Base-by-base conservation (phyloP, 192 early-diverging fungal genomes). In the Coemansia erecta region DNA sequence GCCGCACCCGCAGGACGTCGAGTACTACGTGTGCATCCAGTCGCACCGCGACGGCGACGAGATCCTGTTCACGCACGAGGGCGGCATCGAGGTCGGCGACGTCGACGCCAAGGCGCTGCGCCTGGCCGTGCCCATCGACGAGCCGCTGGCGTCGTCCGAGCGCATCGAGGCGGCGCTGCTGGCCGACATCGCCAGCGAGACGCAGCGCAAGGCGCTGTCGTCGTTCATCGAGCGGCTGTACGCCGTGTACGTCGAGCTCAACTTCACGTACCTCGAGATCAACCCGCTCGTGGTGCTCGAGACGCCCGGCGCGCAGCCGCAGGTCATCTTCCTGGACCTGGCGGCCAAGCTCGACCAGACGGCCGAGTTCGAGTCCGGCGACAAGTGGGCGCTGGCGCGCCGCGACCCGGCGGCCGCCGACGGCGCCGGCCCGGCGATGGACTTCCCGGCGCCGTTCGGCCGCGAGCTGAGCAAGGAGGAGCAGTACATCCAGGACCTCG, bases 231-330 rank as follows among this genome's bases (percentile, higher is more conserved):
- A 86, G 58, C 90, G 92, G 51, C 86, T 98, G 42, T 96, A 97
- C 72, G 83, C 92, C 40, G 93, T 98, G 57, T 98, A 97, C 81
- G 82, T 94, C 53, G 93, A 97, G 58, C 86, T 97, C 28, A 91
- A 98, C 76, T 98, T 96, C 77, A 98, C 97, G 28, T 98, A 98
- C 73, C 91, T 98, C 63, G 97, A 98, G 80, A 98, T 98, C 86
- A 98, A 98, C 82, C 97, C 97, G 28, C 84, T 98, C 55, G 97
- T 98, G 4, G 97, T 98, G 49, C 81, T 93, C 50, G 91, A 92
- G 60, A 76, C 60, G 17, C 64, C 76, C 4, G 83, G 83, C 39
- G 58, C 71, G 18, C 68, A 77, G 49, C 82, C 88, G 35, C 85
- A 89, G 78, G 90, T 98, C 57, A 88, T 86, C 68, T 96, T 93